Conservation (phyloP, 2,329 filamentous ascomycete species). For the Trichoderma guizhouense region DNA sequence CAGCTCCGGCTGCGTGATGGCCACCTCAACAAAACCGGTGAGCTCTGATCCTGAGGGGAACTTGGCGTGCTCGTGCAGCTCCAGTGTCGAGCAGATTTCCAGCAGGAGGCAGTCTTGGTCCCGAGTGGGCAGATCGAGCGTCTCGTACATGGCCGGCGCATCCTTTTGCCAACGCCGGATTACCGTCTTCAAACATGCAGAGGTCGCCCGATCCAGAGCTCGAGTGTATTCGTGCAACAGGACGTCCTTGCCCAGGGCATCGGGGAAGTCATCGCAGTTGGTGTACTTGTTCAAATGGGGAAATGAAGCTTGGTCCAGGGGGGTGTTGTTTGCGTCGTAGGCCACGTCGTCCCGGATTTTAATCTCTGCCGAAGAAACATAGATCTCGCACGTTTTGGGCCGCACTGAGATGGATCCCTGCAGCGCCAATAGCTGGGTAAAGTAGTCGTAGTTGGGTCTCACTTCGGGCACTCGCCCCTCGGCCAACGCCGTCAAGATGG, state of each 20-base stretch:
- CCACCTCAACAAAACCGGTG: constrained; percentile 57
- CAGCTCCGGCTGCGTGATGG: constrained; percentile 51
- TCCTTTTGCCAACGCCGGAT: constrained; percentile 55
- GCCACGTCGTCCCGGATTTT: constrained; percentile 49
- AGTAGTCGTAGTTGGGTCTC: constrained; percentile 61
- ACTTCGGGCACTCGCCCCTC: constrained; percentile 56
- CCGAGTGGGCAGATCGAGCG: constrained; percentile 46
- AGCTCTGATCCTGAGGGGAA: constrained; percentile 60
- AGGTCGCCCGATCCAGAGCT: constrained; percentile 52
- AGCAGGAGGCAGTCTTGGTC: constrained; percentile 55
- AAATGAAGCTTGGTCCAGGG: constrained; percentile 47
- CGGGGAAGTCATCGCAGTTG: constrained; percentile 49
- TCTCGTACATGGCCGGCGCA: constrained; percentile 54
- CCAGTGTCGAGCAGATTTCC: constrained; percentile 60
- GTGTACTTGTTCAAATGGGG: constrained; percentile 55
- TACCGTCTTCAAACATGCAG: constrained; percentile 52
- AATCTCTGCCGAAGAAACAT: constrained; percentile 52
- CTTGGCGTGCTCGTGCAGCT: constrained; percentile 54
- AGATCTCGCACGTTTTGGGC: constrained; percentile 58
- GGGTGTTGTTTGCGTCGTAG: constrained; percentile 42
- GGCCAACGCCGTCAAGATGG: constrained; percentile 59
- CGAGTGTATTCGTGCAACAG: constrained; percentile 59
- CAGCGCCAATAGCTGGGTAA: constrained; percentile 52
- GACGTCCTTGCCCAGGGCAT: constrained; percentile 50
- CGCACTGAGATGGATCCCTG: constrained; percentile 53